A percentile compares a stretch with the other conserved stretches of the same genome.
phyloP scores from a whole-genome alignment of 495 filamentous ascomycete genomes.

The Hapsidospora chrysogenum region DNA sequence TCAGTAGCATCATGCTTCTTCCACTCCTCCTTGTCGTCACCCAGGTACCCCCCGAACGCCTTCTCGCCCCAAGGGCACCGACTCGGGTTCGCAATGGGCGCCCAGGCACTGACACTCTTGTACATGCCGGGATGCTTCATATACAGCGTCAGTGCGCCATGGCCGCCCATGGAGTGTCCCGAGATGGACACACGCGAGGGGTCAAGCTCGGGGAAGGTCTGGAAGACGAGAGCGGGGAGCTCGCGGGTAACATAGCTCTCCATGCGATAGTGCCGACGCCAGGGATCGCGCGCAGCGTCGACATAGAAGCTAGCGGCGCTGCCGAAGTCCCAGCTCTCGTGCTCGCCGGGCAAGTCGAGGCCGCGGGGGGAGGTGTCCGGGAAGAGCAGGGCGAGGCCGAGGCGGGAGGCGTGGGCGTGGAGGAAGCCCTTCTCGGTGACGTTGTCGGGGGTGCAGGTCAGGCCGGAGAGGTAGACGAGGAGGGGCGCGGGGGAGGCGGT shows the following conservation, averaged over 20 bases:
- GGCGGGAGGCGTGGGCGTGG: slow-evolving; percentile 59
- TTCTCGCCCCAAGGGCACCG: slow-evolving; percentile 90
- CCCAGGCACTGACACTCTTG: slow-evolving; percentile 73
- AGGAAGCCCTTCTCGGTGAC: slow-evolving; percentile 95
- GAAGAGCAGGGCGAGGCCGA: slow-evolving; percentile 76
- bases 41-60: slow-evolving; percentile 81
- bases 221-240: slow-evolving; percentile 60
- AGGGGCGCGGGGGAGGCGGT: slow-evolving; percentile 51
- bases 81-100: slow-evolving; percentile 77
- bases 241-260: slow-evolving; percentile 77
- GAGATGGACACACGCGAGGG: slow-evolving; percentile 54
- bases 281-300: slow-evolving; percentile 67
- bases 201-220: slow-evolving; percentile 48
- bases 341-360: slow-evolving; percentile 59
- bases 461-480: slow-evolving; percentile 83
- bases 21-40: slow-evolving; percentile 56
- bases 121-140: slow-evolving; percentile 83
- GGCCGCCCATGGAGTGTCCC: slow-evolving; percentile 92
- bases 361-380: slow-evolving; percentile 90
- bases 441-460: slow-evolving; percentile 94
- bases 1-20: slow-evolving; percentile 86
- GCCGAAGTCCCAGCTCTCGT: slow-evolving; percentile 81
- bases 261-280: slow-evolving; percentile 68
- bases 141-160: slow-evolving; percentile 83
- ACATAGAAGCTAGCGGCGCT: slow-evolving; percentile 87